These are phyloP conservation scores for Fusarium xyrophilum DNA, from an alignment of 2,329 filamentous ascomycete species.

Conservation along the genomic window DNA sequence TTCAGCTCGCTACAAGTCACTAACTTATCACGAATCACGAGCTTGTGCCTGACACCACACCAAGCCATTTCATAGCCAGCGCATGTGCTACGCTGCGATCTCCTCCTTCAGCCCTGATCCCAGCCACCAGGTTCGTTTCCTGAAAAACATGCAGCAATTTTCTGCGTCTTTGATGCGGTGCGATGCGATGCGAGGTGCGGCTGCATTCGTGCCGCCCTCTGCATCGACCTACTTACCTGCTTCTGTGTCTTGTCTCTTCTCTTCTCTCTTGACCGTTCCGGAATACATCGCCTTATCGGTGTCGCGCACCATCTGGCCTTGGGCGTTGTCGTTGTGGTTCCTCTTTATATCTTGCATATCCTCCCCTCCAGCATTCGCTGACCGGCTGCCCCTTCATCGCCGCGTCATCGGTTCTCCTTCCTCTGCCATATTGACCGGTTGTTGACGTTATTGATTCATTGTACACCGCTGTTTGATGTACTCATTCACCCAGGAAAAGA, in stretches of 20 bases:
- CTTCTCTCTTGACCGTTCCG: background rate
- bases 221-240: constrained; percentile 12
- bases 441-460: constrained; percentile 4
- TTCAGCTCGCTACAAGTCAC: constrained; percentile 25
- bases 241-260: constrained; percentile 6
- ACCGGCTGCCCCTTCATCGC: constrained; percentile 30
- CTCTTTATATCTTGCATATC: constrained; percentile 27
- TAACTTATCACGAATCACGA: constrained; percentile 19
- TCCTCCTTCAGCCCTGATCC: constrained; percentile 31
- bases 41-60: constrained; percentile 10
- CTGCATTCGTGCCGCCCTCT: constrained; percentile 21
- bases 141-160: constrained; percentile 19
- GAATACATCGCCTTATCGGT: constrained; percentile 11
- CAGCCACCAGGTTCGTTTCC: constrained; percentile 24
- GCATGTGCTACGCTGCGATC: constrained; percentile 28
- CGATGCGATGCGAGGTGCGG: constrained; percentile 4
- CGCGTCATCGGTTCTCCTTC: constrained; percentile 17
- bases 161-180: constrained; percentile 2
- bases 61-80: constrained; percentile 11
- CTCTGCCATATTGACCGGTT: constrained; percentile 22
- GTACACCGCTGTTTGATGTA: constrained; percentile 40
- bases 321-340: constrained; percentile 2
- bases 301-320: background rate
- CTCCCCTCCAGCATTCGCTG: constrained; percentile 35
- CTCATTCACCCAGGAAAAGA: constrained; percentile 8